These are phyloP conservation scores for Lithospermum erythrorhizon DNA, from an alignment of 257 asterid genomes.

Conservation along the genomic window DNA sequence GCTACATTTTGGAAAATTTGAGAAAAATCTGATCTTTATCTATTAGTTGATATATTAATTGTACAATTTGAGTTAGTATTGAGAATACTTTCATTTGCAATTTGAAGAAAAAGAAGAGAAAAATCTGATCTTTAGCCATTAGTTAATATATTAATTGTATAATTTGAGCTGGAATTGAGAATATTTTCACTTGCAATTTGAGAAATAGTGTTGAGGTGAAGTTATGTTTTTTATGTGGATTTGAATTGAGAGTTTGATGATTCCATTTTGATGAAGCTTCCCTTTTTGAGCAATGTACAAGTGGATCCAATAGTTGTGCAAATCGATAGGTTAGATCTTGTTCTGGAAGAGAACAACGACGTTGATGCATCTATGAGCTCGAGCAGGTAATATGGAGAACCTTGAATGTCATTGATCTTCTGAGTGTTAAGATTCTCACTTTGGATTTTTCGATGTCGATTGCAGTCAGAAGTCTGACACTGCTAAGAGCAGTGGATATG, in stretches of 20 bases:
- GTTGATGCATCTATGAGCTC: slow-evolving; percentile 42
- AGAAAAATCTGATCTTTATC: too few relatives aligned
- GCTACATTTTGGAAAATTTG: too few relatives aligned
- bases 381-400: slow-evolving; percentile 41
- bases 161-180: not conserved
- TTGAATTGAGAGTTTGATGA: not conserved
- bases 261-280: slow-evolving; percentile 47
- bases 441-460: not conserved
- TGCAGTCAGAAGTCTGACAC: slow-evolving; percentile 35
- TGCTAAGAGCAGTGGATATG: slow-evolving; percentile 69
- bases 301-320: slow-evolving; percentile 85
- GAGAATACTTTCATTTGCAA: not conserved
- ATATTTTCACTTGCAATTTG: not conserved
- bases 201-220: not conserved
- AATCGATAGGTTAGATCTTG: slow-evolving; percentile 83
- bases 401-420: slow-evolving; percentile 4
- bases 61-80: not conserved
- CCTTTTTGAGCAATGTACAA: slow-evolving; percentile 91
- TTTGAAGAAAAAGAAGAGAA: not conserved
- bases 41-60: not conserved
- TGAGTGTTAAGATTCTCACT: not conserved
- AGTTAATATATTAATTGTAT: too few relatives aligned
- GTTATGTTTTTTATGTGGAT: not conserved
- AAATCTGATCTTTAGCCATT: too few relatives aligned
- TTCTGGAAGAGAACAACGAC: slow-evolving; percentile 86